Conservation (phyloP, 2,329 filamentous ascomycete species). For the Ascochyta pisi region DNA sequence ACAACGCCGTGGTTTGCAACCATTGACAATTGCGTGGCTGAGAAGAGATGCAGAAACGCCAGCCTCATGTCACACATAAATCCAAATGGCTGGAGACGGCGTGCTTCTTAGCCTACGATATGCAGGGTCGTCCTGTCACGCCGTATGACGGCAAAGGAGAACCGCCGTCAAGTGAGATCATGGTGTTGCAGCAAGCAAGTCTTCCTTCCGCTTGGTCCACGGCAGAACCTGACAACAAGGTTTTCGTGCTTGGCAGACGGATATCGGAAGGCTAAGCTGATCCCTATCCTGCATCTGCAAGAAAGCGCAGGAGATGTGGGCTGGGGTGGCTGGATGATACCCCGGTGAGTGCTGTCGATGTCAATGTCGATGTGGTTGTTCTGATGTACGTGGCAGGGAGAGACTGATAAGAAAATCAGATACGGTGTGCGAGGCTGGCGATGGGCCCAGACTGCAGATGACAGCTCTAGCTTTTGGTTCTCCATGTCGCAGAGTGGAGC, state of each 20-base stretch:
- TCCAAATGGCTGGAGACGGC: constrained; percentile 6
- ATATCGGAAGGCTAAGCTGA: constrained; percentile 5
- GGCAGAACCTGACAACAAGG: background rate
- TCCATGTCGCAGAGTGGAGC: constrained; percentile 7
- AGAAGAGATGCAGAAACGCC: background rate
- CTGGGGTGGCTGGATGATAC: constrained; percentile 8
- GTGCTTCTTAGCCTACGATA: background rate
- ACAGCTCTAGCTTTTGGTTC: constrained; percentile 3
- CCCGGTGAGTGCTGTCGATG: background rate
- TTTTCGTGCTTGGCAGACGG: constrained; percentile 8
- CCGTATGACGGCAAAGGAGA: background rate
- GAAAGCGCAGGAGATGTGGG: constrained; percentile 2
- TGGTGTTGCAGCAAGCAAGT: constrained; percentile 8
- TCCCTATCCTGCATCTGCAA: background rate
- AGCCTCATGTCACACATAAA: constrained; percentile 10
- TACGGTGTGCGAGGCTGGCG: constrained; percentile 13
- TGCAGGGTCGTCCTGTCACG: constrained; percentile 11
- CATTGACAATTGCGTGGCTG: constrained; percentile 5
- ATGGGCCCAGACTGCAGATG: constrained; percentile 10
- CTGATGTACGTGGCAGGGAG: background rate
- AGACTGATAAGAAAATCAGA: constrained; percentile 9
- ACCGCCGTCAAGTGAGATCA: constrained; percentile 13
- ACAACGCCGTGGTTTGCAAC: constrained; percentile 5
- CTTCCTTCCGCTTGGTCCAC: constrained; percentile 5
- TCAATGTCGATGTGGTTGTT: background rate